A percentile compares a stretch with the other conserved stretches of the same genome.
phyloP scores from a whole-genome alignment of 352 stramenopile genomes.

The Aphanomyces cochlioides region DNA sequence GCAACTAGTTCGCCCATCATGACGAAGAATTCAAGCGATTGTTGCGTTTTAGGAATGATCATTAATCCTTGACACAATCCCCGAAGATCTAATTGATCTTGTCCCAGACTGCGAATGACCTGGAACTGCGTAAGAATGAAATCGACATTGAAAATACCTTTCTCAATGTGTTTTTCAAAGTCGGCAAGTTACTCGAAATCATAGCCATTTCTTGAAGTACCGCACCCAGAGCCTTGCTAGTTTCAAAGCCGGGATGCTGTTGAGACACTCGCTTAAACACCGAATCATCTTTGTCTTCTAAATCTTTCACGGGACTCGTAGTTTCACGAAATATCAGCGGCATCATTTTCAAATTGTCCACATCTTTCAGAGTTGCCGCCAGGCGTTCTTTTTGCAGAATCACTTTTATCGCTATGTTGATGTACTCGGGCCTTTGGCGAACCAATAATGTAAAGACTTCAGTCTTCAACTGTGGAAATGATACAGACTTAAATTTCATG shows the following conservation, averaged over 20 bases:
- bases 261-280: slow-evolving; percentile 61
- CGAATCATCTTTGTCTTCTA: slow-evolving; percentile 30
- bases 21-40: slow-evolving; percentile 70
- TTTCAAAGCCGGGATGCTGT: slow-evolving; percentile 55
- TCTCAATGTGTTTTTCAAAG: slow-evolving; percentile 80
- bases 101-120: slow-evolving; percentile 20
- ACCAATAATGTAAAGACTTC: slow-evolving; percentile 80
- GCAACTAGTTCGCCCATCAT: slow-evolving; percentile 73
- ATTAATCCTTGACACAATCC: slow-evolving; percentile 72
- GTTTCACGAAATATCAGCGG: slow-evolving; percentile 78
- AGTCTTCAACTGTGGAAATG: slow-evolving; percentile 79
- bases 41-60: slow-evolving; percentile 50
- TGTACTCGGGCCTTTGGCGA: slow-evolving; percentile 59
- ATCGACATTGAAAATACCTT: slow-evolving; percentile 74
- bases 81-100: slow-evolving; percentile 76
- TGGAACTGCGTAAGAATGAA: neutral
- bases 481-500: slow-evolving; percentile 82
- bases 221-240: slow-evolving; percentile 66
- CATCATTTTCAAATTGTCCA: slow-evolving; percentile 89
- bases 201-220: slow-evolving; percentile 80
- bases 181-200: slow-evolving; percentile 62
- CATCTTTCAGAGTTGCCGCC: slow-evolving; percentile 80
- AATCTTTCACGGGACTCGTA: slow-evolving; percentile 36
- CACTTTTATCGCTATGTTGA: slow-evolving; percentile 62
- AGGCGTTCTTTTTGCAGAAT: slow-evolving; percentile 70